Evolutionary conservation across 768 basidiomycete genomes (phyloP).

Genomic region (Gyrodon lividus): DNA sequence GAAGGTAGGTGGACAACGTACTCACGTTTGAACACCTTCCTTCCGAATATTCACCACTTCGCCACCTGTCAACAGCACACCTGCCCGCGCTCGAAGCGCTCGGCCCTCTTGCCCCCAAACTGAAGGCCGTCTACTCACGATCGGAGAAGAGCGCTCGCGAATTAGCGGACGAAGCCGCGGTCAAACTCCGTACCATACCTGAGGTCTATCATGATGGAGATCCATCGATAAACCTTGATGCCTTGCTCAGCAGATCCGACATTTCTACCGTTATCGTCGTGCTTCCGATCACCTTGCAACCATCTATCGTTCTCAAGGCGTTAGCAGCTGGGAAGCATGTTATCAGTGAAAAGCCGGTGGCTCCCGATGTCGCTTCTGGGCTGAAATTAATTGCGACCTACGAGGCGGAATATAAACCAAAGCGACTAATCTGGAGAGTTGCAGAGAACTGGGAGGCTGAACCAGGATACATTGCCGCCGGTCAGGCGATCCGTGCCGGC

Average conservation of each 20-base stretch:
- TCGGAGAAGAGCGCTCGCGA: conserved; percentile 59
- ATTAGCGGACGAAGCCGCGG: conserved; percentile 47
- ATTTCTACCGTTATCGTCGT: conserved; percentile 72
- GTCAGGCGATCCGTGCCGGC: conserved; percentile 49
- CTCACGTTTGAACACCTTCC: conserved; percentile 4
- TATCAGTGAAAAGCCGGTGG: conserved; percentile 85
- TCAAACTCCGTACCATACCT: conserved; percentile 39
- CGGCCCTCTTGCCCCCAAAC: conserved; percentile 41
- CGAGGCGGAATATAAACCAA: conserved; percentile 59
- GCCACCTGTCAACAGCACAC: conserved; percentile 52
- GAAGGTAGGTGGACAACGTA: conserved; percentile 49
- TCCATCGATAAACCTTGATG: conserved; percentile 47
- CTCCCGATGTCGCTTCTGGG: conserved; percentile 63
- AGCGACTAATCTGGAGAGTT: conserved; percentile 75
- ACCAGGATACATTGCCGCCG: conserved; percentile 47
- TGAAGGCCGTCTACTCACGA: conserved; percentile 80
- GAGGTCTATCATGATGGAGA: conserved; percentile 58
- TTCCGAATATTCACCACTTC: conserved; percentile 23
- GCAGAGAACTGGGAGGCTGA: conserved; percentile 79
- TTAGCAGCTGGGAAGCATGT: conserved; percentile 83
- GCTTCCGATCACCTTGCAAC: conserved; percentile 76
- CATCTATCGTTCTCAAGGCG: conserved; percentile 59
- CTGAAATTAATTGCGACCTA: conserved; percentile 65
- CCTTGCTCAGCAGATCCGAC: conserved; percentile 65
- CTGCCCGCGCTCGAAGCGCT: conserved; percentile 69